A percentile compares a stretch with the other conserved stretches of the same genome.
Evolutionary conservation across 176 grass and related monocot genomes (phyloP).

Genomic region (Eremochloa ophiuroides): DNA sequence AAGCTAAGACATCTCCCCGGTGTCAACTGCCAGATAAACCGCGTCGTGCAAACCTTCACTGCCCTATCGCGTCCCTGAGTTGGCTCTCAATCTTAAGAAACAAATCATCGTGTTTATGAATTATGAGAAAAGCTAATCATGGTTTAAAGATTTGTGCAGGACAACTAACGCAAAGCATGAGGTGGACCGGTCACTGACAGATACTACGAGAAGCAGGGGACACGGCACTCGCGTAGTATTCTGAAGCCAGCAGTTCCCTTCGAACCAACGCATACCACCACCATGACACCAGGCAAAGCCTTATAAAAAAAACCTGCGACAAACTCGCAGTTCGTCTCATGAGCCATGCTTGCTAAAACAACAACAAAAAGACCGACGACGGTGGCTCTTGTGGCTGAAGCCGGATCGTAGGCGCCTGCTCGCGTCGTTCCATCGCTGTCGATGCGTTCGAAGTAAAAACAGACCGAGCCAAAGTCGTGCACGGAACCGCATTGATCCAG

Average conservation of each 20-base stretch:
- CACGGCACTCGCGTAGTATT: too few species aligned
- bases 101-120: neutral
- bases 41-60: neutral
- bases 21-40: neutral
- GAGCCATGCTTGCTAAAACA: neutral
- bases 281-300: too few species aligned
- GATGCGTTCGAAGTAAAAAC: constrained; percentile 38
- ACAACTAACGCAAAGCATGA: neutral
- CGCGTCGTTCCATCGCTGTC: neutral
- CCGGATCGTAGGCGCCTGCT: neutral
- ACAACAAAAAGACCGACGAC: neutral
- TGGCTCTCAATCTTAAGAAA: neutral
- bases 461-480: neutral
- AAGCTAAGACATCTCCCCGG: neutral
- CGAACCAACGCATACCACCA: too few species aligned
- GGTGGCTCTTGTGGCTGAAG: neutral
- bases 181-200: neutral
- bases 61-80: neutral
- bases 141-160: neutral
- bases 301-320: too few species aligned
- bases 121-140: neutral
- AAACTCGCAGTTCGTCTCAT: too few species aligned
- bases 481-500: constrained; percentile 1
- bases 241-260: too few species aligned
- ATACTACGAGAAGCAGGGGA: too few species aligned